Evolutionary conservation across 1,284 basidiomycete species (phyloP), one percentile per base, ranked within the genome.

Genomic region (Meira miltonrushii): DNA sequence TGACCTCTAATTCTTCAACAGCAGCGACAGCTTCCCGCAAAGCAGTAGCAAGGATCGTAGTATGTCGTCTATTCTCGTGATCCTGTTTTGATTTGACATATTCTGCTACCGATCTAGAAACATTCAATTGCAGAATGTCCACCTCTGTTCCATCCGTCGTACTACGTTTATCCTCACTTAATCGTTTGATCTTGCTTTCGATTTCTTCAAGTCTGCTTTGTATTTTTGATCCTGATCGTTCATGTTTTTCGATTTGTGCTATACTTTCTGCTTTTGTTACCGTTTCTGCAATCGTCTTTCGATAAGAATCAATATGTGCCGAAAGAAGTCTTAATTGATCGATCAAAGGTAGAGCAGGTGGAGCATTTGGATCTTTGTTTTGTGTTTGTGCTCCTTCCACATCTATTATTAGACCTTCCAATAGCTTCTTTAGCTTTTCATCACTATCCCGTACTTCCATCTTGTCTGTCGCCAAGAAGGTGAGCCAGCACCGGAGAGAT

Each of bases 291-390:
- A 53, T 53, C 3, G 17, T 39, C 17, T 41, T 53, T 28, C 37
- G 21, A 13, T 33, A 53, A 2, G 50, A 19, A 28, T 53, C 50
- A 23, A 53, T 53, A 23, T 53, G 50, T 23, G 50, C 50, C 17
- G 50, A 28, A 19, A 53, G 39, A 21, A 53, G 50, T 13, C 28
- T 4, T 19, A 53, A 19, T 23, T 53, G 50, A 39, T 39, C 37
- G 28, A 33, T n/a, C 38, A 53, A 33, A 15, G 50, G 17, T 25
- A 53, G 28, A 19, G 12, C 38, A 21, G 50, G 50, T 21, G 50
- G 17, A 39, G 13, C 37, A 28, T 39, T n/a, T 6, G 28, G 6
- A 39, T 39, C 23, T 48, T n/a, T 21, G 12, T 12, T 25, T 25
- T 6, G 17, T 17, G 7, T 6, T 23, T 2, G 13, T 17, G 6